Conservation (phyloP, 768 basidiomycete species). For the Royoungia palumana region DNA sequence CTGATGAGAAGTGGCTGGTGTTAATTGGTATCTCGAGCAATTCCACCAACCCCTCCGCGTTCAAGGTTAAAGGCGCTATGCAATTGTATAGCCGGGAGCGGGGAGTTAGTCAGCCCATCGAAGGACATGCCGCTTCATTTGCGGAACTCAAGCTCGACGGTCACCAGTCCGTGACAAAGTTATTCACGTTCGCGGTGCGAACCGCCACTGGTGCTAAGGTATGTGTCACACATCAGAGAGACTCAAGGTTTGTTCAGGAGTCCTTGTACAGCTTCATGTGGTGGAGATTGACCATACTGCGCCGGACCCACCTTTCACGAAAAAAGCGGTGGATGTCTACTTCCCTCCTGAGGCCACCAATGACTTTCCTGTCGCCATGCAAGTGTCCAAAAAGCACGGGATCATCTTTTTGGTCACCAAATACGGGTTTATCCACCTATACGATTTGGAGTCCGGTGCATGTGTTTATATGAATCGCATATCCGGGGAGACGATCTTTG, state of each 20-base stretch:
- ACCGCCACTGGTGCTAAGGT: constrained; percentile 99
- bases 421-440: constrained; percentile 98
- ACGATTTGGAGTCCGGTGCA: constrained; percentile 94
- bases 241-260: constrained; percentile 6
- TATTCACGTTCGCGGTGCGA: constrained; percentile 93
- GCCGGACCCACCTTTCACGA: constrained; percentile 87
- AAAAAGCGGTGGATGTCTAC: constrained; percentile 98
- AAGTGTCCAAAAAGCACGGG: constrained; percentile 95
- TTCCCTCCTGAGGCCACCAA: constrained; percentile 98
- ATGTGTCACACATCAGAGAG: constrained; percentile 20
- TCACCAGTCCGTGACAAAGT: constrained; percentile 76
- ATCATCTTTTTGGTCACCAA: constrained; percentile 98
- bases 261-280: constrained; percentile 74
- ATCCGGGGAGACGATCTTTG: constrained; percentile 98
- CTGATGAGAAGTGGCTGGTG: constrained; percentile 97
- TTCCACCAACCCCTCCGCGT: constrained; percentile 87
- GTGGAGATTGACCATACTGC: constrained; percentile 97
- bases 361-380: constrained; percentile 99
- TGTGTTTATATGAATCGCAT: constrained; percentile 99
- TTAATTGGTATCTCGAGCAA: constrained; percentile 94
- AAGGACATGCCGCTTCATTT: constrained; percentile 97
- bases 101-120: constrained; percentile 94
- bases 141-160: constrained; percentile 91
- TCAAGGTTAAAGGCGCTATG: constrained; percentile 99
- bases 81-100: constrained; percentile 93